Conservation (phyloP, 768 basidiomycete genomes). For the Boletus rubropictus region DNA sequence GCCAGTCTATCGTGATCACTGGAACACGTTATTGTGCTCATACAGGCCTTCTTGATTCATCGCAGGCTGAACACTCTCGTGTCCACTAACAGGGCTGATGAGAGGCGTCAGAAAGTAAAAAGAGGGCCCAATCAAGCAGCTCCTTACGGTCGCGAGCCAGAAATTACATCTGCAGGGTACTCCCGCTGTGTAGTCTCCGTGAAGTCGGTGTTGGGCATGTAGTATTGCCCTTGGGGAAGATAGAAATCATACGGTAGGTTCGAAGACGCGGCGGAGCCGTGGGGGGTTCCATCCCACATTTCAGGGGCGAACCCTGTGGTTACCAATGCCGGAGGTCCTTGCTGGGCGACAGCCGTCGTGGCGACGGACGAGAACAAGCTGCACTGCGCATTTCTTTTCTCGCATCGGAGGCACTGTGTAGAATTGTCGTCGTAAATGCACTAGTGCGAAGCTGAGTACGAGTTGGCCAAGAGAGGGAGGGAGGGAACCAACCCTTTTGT, state of each 20-base stretch:
- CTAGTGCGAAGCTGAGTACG: slow-evolving; percentile 8
- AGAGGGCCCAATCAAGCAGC: neutral
- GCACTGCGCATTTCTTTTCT: slow-evolving; percentile 5
- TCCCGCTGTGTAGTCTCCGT: neutral
- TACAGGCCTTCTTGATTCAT: slow-evolving; percentile 6
- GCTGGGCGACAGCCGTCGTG: slow-evolving; percentile 2
- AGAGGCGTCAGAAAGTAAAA: slow-evolving; percentile 2
- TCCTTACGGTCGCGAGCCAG: slow-evolving; percentile 8
- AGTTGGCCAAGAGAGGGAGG: neutral
- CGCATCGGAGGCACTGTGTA: slow-evolving; percentile 15
- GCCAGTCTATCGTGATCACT: slow-evolving; percentile 7
- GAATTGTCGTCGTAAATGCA: slow-evolving; percentile 16
- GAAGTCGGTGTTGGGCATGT: neutral
- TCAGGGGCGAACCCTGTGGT: neutral
- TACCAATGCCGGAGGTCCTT: neutral
- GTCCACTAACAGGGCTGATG: slow-evolving; percentile 5
- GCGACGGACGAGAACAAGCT: slow-evolving; percentile 15
- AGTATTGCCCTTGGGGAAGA: neutral
- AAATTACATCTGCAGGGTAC: slow-evolving; percentile 4
- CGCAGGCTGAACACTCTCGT: slow-evolving; percentile 9
- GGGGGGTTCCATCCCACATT: slow-evolving; percentile 5
- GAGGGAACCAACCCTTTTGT: slow-evolving; percentile 18
- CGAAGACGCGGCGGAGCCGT: slow-evolving; percentile 2
- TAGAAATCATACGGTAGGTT: neutral
- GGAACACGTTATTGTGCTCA: slow-evolving; percentile 9